Conservation (phyloP, 164 flowering plant species). For the Annona cherimola region DNA sequence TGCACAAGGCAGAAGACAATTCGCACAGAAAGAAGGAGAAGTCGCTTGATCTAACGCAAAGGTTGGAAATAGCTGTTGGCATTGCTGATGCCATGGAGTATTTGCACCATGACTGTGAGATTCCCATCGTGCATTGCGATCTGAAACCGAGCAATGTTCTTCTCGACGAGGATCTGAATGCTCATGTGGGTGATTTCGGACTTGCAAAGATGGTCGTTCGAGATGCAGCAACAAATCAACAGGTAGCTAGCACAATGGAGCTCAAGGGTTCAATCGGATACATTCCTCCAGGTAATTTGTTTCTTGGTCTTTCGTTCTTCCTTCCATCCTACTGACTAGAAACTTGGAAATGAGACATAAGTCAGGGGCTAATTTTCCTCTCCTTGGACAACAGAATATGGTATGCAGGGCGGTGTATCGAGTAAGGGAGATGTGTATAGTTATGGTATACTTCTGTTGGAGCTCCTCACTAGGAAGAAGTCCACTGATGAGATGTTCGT, state of each 20-base stretch:
- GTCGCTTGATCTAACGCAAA: conserved; percentile 15
- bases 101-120: conserved; percentile 35
- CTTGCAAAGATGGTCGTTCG: conserved; percentile 27
- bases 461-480: not conserved
- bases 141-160: conserved; percentile 33
- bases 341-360: not conserved
- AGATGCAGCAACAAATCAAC: conserved; percentile 2
- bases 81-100: conserved; percentile 33
- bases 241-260: conserved; percentile 16
- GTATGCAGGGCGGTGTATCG: not conserved
- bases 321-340: conserved; percentile 7
- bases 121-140: conserved; percentile 31
- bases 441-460: not conserved
- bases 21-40: conserved; percentile 26
- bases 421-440: not conserved
- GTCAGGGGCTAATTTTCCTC: too few relatives aligned
- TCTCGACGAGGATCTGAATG: conserved; percentile 28
- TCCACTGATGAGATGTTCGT: not conserved
- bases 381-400: not conserved
- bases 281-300: conserved; percentile 27
- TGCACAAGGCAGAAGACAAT: conserved; percentile 14
- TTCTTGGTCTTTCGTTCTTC: conserved; percentile 31
- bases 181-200: conserved; percentile 32
- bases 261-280: conserved; percentile 27
- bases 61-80: conserved; percentile 25